Evolutionary conservation across 345 rosid species (phyloP), one percentile per base, ranked within the genome.

Genomic region (Turritis glabra): DNA sequence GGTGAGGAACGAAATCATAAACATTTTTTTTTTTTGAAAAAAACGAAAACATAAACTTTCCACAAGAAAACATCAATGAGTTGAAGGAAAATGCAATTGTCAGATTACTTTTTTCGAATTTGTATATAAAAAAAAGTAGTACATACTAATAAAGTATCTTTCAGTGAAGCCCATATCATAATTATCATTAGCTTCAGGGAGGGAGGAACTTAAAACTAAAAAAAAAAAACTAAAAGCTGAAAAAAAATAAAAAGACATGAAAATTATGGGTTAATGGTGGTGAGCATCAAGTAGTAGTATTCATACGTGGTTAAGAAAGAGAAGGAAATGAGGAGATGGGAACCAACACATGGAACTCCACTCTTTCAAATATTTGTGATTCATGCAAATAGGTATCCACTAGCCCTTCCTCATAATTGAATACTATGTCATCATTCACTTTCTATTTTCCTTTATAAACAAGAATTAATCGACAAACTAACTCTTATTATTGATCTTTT

Each of bases 311-410:
- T 57, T 32, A 43, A 7, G 38, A 71, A 23, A 32, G 19, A 2
- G 61, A 50, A 60, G 22, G 25, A 54, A 38, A 11, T 22, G 19
- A 43, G 15, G 17, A 66, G 78, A 74, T 74, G 58, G 52, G 67
- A 74, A 66, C 67, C 14, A 74, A 74, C 58, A 74, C 72, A 35
- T 56, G 72, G 66, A 74, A 66, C 40, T 74, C 78, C 72, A 74
- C 78, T 73, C 56, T 41, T 32, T 30, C 48, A 54, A 27, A 43
- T 73, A 53, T 73, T 8, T 72, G 43, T 62, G 61, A 29, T 53
- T 72, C 33, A 43, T 63, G 26, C 55, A 72, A 53, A 15, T 64
- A 43, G 64, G 48, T 17, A 64, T n/a, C 56, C 64, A 41, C 25
- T 5, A 7, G 8, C 21, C 25, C 19, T 32, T 5, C n/a, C 35